These are phyloP conservation scores for Curvularia hawaiiensis DNA, from an alignment of 2,329 filamentous ascomycete species.

Conservation along the genomic window DNA sequence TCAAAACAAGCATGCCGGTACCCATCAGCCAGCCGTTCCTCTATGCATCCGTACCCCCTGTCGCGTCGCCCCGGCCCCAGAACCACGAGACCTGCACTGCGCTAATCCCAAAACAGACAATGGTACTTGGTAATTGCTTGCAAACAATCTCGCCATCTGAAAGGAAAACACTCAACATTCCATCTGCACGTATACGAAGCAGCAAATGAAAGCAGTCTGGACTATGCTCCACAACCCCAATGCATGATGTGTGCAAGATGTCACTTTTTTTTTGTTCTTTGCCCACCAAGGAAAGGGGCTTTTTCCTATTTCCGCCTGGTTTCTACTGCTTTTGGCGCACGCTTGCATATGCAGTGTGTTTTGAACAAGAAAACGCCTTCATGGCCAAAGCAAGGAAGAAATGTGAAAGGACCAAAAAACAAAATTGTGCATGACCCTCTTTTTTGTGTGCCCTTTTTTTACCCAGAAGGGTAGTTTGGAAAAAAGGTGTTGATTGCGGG, in stretches of 20 bases:
- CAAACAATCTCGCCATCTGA: not conserved
- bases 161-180: not conserved
- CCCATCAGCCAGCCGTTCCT: not conserved
- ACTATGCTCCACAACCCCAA: not conserved
- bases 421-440: not conserved
- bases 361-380: not conserved
- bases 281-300: not conserved
- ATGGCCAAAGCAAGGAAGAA: too few relatives aligned
- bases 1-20: not conserved
- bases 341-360: not conserved
- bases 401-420: not conserved
- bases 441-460: not conserved
- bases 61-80: not conserved
- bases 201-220: not conserved
- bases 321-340: not conserved
- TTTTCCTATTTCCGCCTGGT: not conserved
- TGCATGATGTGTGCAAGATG: not conserved
- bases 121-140: not conserved
- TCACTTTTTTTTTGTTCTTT: not conserved
- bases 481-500: not conserved
- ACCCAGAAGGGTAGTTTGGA: not conserved
- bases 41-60: not conserved
- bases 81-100: not conserved
- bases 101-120: slow-evolving; percentile 14
- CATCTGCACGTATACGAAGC: not conserved